These are phyloP conservation scores for Cyberlindnera veronae DNA, from an alignment of 805 yeast genomes.

Conservation along the genomic window DNA sequence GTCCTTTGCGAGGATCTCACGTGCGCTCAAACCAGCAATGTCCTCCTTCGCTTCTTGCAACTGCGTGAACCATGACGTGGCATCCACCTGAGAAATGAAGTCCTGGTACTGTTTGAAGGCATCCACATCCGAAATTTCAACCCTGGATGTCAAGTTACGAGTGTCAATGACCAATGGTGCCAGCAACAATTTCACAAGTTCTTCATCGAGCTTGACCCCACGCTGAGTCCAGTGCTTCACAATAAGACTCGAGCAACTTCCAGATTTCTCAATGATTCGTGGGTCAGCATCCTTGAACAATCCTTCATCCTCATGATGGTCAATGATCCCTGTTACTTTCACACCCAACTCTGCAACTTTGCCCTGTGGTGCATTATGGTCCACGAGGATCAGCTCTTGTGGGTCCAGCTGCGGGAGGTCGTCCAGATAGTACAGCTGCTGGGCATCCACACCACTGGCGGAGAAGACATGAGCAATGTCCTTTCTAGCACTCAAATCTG, in stretches of 20 bases:
- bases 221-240: slow-evolving; percentile 52
- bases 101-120: slow-evolving; percentile 40
- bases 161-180: slow-evolving; percentile 82
- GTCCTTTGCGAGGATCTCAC: slow-evolving; percentile 74
- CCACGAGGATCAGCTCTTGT: slow-evolving; percentile 54
- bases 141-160: slow-evolving; percentile 57
- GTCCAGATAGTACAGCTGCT: slow-evolving; percentile 59
- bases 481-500: slow-evolving; percentile 64
- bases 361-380: slow-evolving; percentile 72
- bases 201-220: slow-evolving; percentile 11
- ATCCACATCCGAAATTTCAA: slow-evolving; percentile 53
- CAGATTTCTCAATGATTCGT: slow-evolving; percentile 55
- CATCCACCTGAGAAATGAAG: background rate
- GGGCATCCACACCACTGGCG: slow-evolving; percentile 42
- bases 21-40: slow-evolving; percentile 53
- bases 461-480: slow-evolving; percentile 61
- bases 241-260: slow-evolving; percentile 80
- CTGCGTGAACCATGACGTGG: slow-evolving; percentile 27
- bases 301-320: slow-evolving; percentile 81
- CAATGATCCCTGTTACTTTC: slow-evolving; percentile 61
- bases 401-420: slow-evolving; percentile 43
- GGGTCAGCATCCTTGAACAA: slow-evolving; percentile 52
- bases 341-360: slow-evolving; percentile 27
- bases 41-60: slow-evolving; percentile 55
- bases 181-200: slow-evolving; percentile 38